Base-by-base conservation (phyloP, 352 stramenopile genomes). In the Globisporangium iwayamae region DNA sequence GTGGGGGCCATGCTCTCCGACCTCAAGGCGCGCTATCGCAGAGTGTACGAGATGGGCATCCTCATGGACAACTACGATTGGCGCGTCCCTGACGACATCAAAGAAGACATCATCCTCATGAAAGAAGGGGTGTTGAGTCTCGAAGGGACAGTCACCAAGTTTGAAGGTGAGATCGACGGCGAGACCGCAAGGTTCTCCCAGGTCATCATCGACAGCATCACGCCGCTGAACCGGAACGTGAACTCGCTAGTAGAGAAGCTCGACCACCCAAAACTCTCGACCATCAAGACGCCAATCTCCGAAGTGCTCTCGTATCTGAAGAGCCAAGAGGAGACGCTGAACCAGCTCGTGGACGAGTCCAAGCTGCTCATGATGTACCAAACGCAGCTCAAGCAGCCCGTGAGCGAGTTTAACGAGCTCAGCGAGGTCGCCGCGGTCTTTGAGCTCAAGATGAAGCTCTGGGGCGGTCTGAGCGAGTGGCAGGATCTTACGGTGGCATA, bases 41-140 rank as follows among this genome's bases (percentile, higher is more conserved):
- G 91, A 8, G 79, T 97, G 47, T 90, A 89, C 39, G 83, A 93
- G 55, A 93, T 97, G 83, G 88, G 82, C 2, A 76, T 90, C 10
- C 74, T 98, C 47, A 97, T 98, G 90, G 87, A 96, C 45, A 91
- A 93, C 39, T 94, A 97, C 66, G 74, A 88, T 8, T 98, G 94
- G 94, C 75, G 83, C 16, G 78, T 98, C 3, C 89, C 91, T 0
- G 94, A 98, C 38, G 79, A 98, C 28, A 84, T 98, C 64, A 96
- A 96, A 57, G 93, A 96, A 56, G 79, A 97, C 60, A 94, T 98
- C 55, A 89, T 97, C 55, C 86, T 98, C 47, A 92, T 98, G 82
- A 96, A 97, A 39, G 89, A 98, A 68, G 89, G 93, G 7, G 91
- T 98, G 1, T 66, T 91, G 45, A 89, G 82, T 45, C 73, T 98